Evolutionary conservation across 352 stramenopile species (phyloP), one percentile per base, ranked within the genome.

Genomic region (Phytophthora rubi): DNA sequence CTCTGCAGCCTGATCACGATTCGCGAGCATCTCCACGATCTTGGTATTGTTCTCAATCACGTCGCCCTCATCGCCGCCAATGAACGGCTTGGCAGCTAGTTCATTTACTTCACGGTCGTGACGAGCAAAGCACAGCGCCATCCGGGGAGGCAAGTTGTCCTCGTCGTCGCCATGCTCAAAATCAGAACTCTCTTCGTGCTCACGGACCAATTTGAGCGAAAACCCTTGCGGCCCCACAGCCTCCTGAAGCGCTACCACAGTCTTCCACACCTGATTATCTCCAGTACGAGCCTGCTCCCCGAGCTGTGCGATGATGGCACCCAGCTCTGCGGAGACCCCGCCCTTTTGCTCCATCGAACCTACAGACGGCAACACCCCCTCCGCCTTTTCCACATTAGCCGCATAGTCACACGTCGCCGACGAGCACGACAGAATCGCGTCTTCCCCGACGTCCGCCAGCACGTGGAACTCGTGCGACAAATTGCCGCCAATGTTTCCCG

Each of bases 381-480:
- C 65, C 1, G 88, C 88, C 58, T 95, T 95, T 71, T 97, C 91
- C 5, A 94, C 84, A 63, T 97, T 97, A n/a, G 91, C 91, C 4
- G 86, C 86, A 53, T 96, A 97, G 55, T 83, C 77, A 47, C 91
- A 96, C 0, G 47, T 16, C 0, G 68, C 16, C 0, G 77, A 80
- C 15, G 68, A 76, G 48, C 90, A 97, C 0, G 82, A 90, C 10
- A 97, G 68, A 63, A 97, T 76, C 1, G 79, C 82, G 59, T 97
- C 91, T 77, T 97, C 91, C 8, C 91, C 91, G 32, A 97, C 76
- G 23, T 83, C 78, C 6, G 89, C 85, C 5, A 96, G 70, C 54
- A 97, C 88, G 61, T 97, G 90, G 69, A 97, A 97, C 59, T 97
- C 91, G 62, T 97, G 91, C 47, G 91, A 96, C 30, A 95, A 61